These are phyloP conservation scores for Chionographis japonica DNA, from an alignment of 106 monocot species.

Conservation along the genomic window DNA sequence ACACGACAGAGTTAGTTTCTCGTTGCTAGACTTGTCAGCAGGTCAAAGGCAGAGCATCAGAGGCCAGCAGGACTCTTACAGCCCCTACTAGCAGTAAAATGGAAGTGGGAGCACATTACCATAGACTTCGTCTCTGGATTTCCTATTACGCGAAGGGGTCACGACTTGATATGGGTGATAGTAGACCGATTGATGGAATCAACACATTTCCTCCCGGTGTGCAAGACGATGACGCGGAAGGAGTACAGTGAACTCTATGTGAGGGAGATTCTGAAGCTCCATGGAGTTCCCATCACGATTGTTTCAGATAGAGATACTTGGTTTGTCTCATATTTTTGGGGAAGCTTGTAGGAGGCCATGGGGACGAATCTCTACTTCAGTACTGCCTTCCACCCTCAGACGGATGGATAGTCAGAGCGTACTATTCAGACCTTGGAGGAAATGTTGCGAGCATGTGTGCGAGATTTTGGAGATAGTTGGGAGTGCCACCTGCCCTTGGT, in stretches of 20 bases:
- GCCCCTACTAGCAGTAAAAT: not conserved
- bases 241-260: not conserved
- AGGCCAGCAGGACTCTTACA: no score
- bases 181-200: not conserved
- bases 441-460: not conserved
- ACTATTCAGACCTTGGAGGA: conserved; percentile 4
- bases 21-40: no score
- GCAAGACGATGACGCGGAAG: not conserved
- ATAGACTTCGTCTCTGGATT: not conserved
- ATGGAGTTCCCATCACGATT: not conserved
- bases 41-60: no score
- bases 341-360: not conserved
- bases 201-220: not conserved
- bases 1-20: no score
- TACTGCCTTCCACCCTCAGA: not conserved
- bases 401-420: not conserved
- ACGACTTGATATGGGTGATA: not conserved
- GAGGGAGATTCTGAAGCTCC: not conserved
- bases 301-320: no score
- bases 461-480: not conserved
- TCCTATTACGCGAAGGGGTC: not conserved
- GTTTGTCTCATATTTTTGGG: no score
- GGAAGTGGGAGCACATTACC: not conserved
- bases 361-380: not conserved
- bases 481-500: not conserved